Conservation (phyloP, 192 early-diverging fungal genomes). For the Borealophlyctis nickersoniae region DNA sequence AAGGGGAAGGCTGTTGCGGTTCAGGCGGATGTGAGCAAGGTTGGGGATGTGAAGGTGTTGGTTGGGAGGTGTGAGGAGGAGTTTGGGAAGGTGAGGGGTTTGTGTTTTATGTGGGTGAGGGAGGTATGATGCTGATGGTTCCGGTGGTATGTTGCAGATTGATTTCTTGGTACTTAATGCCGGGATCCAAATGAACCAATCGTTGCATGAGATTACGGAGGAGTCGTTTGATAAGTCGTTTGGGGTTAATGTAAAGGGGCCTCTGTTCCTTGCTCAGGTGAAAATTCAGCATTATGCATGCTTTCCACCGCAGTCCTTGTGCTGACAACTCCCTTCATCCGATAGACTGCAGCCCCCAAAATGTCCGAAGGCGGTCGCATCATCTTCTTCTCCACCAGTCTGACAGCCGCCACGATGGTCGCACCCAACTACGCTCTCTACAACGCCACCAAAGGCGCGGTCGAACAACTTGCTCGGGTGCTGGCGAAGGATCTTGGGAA, state of each 20-base stretch:
- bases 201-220: constrained; percentile 33
- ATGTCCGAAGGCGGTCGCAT: constrained; percentile 22
- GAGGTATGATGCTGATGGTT: no score
- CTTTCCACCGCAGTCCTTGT: no score
- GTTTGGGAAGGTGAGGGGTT: constrained; percentile 34
- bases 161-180: constrained; percentile 49
- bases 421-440: constrained; percentile 24
- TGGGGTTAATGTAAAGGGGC: constrained; percentile 40
- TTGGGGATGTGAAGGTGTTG: constrained; percentile 16
- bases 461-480: constrained; percentile 24
- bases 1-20: constrained; percentile 27
- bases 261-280: constrained; percentile 44
- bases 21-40: constrained; percentile 36
- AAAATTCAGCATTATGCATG: no score
- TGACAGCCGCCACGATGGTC: constrained; percentile 20
- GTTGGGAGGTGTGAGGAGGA: constrained; percentile 24
- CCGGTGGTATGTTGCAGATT: no score
- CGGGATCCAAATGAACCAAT: constrained; percentile 25
- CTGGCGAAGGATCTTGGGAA: constrained; percentile 27
- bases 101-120: no score
- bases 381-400: constrained; percentile 36
- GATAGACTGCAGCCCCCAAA: not conserved
- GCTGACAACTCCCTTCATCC: no score
- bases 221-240: constrained; percentile 28
- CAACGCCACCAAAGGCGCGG: constrained; percentile 29